Base-by-base conservation (phyloP, 768 basidiomycete genomes). In the Boletus fagicola region DNA sequence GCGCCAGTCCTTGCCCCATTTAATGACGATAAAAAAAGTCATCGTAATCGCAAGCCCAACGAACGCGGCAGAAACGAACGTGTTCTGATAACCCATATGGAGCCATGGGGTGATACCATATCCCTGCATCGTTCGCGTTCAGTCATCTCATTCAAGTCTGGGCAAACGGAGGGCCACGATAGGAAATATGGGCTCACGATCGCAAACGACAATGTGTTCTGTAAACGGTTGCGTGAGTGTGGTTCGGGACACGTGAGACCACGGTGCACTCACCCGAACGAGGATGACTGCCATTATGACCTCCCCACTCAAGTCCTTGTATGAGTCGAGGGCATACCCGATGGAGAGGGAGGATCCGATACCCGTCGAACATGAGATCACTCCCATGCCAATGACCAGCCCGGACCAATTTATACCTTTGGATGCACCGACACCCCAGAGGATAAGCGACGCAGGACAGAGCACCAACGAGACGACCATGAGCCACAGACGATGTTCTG, bases 401-500 rank as follows among this genome's bases (percentile, higher is more conserved):
- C 62, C 62, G 6, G 49, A 33, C 62, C 62, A 64, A 13, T 30
- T 28, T 12, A 64, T 59, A 13, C 54, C 62, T 44, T 45, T 63
- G 22, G 62, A 64, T 12, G 63, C 63, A 24, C 63, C 63, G 12
- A 64, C 58, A 26, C 62, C 62, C 63, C 63, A 64, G 30, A 64
- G 62, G 20, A 66, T 56, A 15, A 66, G 62, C 1, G 65, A 62
- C 3, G 59, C 49, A 9, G 65, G 61, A 20, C 61, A 63, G 38
- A 66, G 51, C 26, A 62, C 9, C 13, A 62, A 38, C 5, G 65
- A 66, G 20, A 63, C 58, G 30, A 66, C 40, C 62, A 66, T 60
- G n/a, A 65, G 62, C 65, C 65, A 66, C n/a, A 66, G 59, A 16
- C 65, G 61, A 40, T 66, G 61, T 35, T 66, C 65, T 9, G 65